Conservation (phyloP, 2,329 filamentous ascomycete genomes). For the Mycosphaerella arachidis region DNA sequence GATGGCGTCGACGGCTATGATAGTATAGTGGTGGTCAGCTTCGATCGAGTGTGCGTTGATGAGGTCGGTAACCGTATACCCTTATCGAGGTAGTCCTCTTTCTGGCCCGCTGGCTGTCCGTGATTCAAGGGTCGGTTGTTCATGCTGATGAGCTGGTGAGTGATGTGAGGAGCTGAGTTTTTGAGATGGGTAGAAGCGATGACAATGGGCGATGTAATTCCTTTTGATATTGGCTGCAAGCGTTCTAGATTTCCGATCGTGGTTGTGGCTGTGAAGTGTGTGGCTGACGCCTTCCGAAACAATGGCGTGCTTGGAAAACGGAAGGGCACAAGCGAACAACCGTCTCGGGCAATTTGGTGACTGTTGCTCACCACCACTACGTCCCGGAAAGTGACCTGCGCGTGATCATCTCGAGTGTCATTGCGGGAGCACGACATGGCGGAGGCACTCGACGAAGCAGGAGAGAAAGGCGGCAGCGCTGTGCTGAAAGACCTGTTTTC, state of each 20-base stretch:
- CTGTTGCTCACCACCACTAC: background rate
- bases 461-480: constrained; percentile 40
- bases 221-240: background rate
- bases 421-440: constrained; percentile 23
- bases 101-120: constrained; percentile 7
- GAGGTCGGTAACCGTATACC: background rate
- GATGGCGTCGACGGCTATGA: constrained; percentile 18
- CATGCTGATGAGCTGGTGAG: background rate
- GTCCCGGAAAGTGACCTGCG: background rate
- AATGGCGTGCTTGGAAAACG: background rate
- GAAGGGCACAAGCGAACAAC: background rate
- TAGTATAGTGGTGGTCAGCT: constrained; percentile 2
- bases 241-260: no score
- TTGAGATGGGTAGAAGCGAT: background rate
- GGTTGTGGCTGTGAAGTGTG: background rate
- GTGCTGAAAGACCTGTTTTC: constrained; percentile 83
- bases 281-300: background rate
- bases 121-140: background rate
- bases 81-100: constrained; percentile 31
- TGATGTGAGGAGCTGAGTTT: background rate
- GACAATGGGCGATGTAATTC: background rate
- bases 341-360: background rate
- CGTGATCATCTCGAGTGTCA: background rate
- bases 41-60: background rate
- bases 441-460: constrained; percentile 38